phyloP scores from a whole-genome alignment of 441 rosid genomes.

The Macaranga tanarius region DNA sequence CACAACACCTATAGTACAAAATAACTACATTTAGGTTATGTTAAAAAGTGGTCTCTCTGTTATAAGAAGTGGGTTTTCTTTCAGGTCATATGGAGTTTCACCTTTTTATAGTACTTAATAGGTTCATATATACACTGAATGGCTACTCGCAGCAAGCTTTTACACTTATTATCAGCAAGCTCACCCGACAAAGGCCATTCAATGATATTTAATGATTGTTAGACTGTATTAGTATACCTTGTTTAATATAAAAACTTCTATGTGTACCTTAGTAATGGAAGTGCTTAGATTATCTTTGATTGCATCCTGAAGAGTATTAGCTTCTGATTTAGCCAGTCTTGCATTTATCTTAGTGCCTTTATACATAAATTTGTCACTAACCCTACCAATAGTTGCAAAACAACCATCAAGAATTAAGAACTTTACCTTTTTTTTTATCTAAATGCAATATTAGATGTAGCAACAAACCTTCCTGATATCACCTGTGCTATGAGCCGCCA shows the following conservation, averaged over 20 bases:
- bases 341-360: conserved; percentile 48
- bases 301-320: conserved; percentile 37
- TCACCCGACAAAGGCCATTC: conserved; percentile 37
- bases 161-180: conserved; percentile 29
- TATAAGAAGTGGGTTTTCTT: not conserved
- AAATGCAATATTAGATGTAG: not conserved
- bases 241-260: too few relatives aligned
- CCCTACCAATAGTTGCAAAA: conserved; percentile 52
- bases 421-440: too few relatives aligned
- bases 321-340: conserved; percentile 47
- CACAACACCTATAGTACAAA: conserved; percentile 41
- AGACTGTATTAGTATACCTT: too few relatives aligned
- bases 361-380: conserved; percentile 54
- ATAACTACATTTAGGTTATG: not conserved
- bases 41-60: not conserved
- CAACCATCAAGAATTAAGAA: too few relatives aligned
- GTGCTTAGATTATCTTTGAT: too few relatives aligned
- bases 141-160: conserved; percentile 36
- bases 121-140: conserved; percentile 49
- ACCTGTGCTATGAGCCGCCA: conserved; percentile 55
- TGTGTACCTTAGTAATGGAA: too few relatives aligned
- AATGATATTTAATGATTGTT: not conserved
- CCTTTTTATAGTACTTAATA: conserved; percentile 59
- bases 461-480: conserved; percentile 50
- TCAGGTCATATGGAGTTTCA: not conserved